These are phyloP conservation scores for Didymella pomorum DNA, from an alignment of 2,329 filamentous ascomycete species.

Conservation along the genomic window DNA sequence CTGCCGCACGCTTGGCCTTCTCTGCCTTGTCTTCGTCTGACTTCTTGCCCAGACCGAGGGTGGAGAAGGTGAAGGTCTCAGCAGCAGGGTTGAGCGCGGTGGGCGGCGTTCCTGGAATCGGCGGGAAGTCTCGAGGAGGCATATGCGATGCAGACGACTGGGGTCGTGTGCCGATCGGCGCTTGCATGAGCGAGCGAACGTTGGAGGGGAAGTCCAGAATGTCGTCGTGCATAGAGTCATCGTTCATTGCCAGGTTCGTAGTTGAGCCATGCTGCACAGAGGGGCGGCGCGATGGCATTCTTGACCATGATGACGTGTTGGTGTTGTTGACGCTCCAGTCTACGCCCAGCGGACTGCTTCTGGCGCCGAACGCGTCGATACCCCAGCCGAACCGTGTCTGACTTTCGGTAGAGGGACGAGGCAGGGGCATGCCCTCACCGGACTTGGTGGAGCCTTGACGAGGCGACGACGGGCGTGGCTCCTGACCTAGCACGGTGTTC, in stretches of 20 bases:
- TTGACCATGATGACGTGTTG: slow-evolving; percentile 67
- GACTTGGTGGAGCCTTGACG: slow-evolving; percentile 75
- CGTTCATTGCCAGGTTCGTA: slow-evolving; percentile 63
- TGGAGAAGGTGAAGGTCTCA: slow-evolving; percentile 74
- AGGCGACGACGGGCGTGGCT: slow-evolving; percentile 58
- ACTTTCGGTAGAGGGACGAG: slow-evolving; percentile 50
- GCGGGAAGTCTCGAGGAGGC: slow-evolving; percentile 23
- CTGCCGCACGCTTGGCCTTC: slow-evolving; percentile 43
- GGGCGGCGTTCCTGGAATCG: slow-evolving; percentile 54
- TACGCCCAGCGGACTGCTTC: slow-evolving; percentile 54
- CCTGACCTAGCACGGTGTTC: slow-evolving; percentile 51
- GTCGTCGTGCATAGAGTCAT: slow-evolving; percentile 60
- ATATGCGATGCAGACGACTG: slow-evolving; percentile 62
- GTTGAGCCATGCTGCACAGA: slow-evolving; percentile 81
- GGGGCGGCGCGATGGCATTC: slow-evolving; percentile 79
- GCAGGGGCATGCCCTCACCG: slow-evolving; percentile 44
- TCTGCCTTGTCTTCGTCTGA: slow-evolving; percentile 48
- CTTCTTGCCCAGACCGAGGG: slow-evolving; percentile 36
- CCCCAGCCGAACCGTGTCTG: slow-evolving; percentile 51
- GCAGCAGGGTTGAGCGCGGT: slow-evolving; percentile 81
- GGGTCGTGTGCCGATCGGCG: slow-evolving; percentile 82
- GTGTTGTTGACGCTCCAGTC: slow-evolving; percentile 50
- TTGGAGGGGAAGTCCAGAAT: slow-evolving; percentile 59
- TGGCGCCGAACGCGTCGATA: slow-evolving; percentile 48
- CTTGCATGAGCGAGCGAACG: slow-evolving; percentile 63